Evolutionary conservation across 495 filamentous ascomycete species (phyloP), one percentile per base, ranked within the genome.

Genomic region (Podospora didyma): DNA sequence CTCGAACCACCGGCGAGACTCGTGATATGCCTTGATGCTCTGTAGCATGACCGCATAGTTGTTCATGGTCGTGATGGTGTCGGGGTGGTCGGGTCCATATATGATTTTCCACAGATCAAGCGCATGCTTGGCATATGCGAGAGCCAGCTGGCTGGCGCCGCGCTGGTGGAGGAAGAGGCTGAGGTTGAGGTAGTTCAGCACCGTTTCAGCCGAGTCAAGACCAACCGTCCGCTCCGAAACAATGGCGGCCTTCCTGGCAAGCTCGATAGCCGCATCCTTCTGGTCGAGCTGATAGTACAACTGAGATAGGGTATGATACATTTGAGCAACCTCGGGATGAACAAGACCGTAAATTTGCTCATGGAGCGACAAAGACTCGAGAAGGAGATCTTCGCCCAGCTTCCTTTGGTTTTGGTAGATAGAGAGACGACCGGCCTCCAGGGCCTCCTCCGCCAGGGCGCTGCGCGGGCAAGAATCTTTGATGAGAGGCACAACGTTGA

Each of bases 21-120:
- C 90, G 57, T 88, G 82, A 79, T 92, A 99, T 46, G 87, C 83
- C 77, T 96, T 92, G 63, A 96, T 79, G 54, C 89, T 85, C 75
- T 97, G 95, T 47, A 97, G 83, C 95, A 99, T 99, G 24, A 97
- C 94, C 12, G 95, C 95, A 14, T 90, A 92, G 69, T 99, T 99
- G 81, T 97, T 99, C 73, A 97, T 86, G 28, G 95, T 97, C 12
- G 95, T 99, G 74, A 97, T 96, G 16, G 90, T 94, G 72, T 99
- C 95, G 2, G 95, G 95, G 73, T 99, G 95, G 66, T 89, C 87
- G 12, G 85, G 73, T 44, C 95, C 95, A 67, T 96, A 97, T 68
- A 97, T 91, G 69, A 97, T 81, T 79, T 97, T 96, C 93, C 92
- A 97, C 54, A 97, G 79, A 62, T 94, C 87, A 65, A 99, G 84